phyloP scores from a whole-genome alignment of 768 basidiomycete genomes.

The Termitomyces sp. region DNA sequence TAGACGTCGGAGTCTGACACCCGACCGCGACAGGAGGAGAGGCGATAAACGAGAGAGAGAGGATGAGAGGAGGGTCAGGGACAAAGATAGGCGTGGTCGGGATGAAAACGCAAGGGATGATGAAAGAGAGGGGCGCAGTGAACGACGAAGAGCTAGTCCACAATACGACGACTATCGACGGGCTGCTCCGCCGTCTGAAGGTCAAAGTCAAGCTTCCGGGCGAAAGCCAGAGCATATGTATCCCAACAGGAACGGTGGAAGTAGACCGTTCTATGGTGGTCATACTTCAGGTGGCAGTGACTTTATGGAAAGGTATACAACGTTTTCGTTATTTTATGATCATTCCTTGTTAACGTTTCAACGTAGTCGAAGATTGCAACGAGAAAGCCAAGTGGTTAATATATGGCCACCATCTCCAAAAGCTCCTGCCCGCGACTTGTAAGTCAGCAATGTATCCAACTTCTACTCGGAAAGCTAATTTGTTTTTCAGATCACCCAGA shows the following conservation, averaged over 20 bases:
- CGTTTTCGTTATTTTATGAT: neutral
- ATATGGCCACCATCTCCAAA: conserved; percentile 88
- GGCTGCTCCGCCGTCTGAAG: conserved; percentile 30
- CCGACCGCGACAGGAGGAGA: conserved; percentile 26
- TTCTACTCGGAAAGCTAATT: neutral
- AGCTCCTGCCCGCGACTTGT: conserved; percentile 54
- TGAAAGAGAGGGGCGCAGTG: conserved; percentile 6
- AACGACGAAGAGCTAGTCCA: conserved; percentile 44
- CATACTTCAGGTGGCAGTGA: conserved; percentile 39
- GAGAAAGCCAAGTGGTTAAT: conserved; percentile 49
- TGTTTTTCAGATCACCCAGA: conserved; percentile 45
- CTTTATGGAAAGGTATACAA: conserved; percentile 66
- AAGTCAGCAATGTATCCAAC: conserved; percentile 18
- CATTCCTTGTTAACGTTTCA: neutral
- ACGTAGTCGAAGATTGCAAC: conserved; percentile 63
- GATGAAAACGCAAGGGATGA: conserved; percentile 12
- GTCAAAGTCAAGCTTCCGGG: conserved; percentile 34
- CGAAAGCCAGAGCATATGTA: conserved; percentile 56
- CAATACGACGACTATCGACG: conserved; percentile 56
- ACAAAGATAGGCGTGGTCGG: conserved; percentile 18
- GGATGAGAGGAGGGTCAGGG: conserved; percentile 13
- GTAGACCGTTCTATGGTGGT: conserved; percentile 23
- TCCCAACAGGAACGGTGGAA: conserved; percentile 30
- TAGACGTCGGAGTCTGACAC: conserved; percentile 26
- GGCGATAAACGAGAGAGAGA: conserved; percentile 21